These are phyloP conservation scores for Racocetra persica DNA, from an alignment of 371 early-diverging fungal genomes.

Conservation along the genomic window DNA sequence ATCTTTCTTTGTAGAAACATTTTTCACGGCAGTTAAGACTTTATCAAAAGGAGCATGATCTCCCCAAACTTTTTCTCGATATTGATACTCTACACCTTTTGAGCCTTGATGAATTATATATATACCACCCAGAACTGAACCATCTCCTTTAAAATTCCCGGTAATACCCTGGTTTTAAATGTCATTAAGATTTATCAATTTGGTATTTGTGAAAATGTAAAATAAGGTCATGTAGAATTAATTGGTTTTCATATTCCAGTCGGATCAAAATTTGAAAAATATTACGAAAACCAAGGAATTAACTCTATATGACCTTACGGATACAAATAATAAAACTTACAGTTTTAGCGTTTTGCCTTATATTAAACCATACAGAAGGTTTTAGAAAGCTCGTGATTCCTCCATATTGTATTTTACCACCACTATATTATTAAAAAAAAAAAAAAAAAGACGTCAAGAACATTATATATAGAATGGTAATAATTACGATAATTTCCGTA, in stretches of 20 bases:
- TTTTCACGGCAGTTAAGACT: neutral
- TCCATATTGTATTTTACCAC: slow-evolving; percentile 11
- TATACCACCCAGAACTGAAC: neutral
- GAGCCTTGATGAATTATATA: slow-evolving; percentile 14
- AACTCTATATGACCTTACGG: neutral
- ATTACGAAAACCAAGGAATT: too few species aligned
- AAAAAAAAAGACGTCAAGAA: neutral
- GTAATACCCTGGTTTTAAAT: neutral
- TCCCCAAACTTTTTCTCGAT: slow-evolving; percentile 31
- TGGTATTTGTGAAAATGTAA: neutral
- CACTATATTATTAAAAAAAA: slow-evolving; percentile 1
- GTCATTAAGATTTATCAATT: neutral
- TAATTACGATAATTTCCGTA: neutral
- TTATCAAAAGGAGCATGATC: slow-evolving; percentile 19
- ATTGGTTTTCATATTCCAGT: neutral
- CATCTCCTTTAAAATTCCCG: slow-evolving; percentile 33
- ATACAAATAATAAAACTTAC: slow-evolving; percentile 11
- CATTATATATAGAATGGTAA: neutral
- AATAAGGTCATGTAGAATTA: neutral
- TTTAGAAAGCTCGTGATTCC: neutral
- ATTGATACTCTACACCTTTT: slow-evolving; percentile 27
- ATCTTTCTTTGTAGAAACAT: slow-evolving; percentile 8
- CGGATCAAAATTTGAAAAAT: neutral
- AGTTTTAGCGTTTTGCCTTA: neutral
- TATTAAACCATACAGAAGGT: slow-evolving; percentile 29